These are phyloP conservation scores for Phallus indusiatus DNA, from an alignment of 768 basidiomycete genomes.

Conservation along the genomic window DNA sequence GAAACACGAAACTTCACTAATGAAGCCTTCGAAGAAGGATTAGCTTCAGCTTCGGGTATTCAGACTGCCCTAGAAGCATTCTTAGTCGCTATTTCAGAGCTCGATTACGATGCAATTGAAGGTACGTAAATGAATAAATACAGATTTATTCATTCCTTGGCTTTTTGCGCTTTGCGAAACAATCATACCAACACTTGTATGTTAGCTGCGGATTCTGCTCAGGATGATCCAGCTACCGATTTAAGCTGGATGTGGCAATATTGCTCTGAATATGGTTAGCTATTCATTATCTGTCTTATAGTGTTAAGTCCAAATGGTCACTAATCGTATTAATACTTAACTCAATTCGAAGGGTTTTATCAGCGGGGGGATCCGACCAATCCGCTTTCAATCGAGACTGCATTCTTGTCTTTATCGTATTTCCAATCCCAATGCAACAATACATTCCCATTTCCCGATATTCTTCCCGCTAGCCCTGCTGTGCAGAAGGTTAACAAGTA, in stretches of 20 bases:
- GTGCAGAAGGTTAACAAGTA: conserved; percentile 39
- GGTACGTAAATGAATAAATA: conserved; percentile 10
- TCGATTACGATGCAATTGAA: conserved; percentile 37
- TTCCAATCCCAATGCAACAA: conserved; percentile 38
- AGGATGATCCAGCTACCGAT: conserved; percentile 35
- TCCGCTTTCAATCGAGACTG: conserved; percentile 38
- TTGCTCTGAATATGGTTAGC: conserved; percentile 39
- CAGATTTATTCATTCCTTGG: background rate
- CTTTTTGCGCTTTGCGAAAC: background rate
- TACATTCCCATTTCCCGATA: conserved; percentile 31
- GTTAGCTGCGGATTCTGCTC: conserved; percentile 4
- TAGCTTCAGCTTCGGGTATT: conserved; percentile 24
- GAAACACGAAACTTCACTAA: conserved; percentile 36
- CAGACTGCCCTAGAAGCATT: conserved; percentile 31
- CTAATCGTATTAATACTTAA: background rate
- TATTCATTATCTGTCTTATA: background rate
- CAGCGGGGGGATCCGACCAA: conserved; percentile 38
- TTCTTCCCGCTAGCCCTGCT: conserved; percentile 30
- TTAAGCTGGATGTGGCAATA: conserved; percentile 46
- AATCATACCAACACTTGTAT: background rate
- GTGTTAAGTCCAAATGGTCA: background rate
- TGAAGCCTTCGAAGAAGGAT: conserved; percentile 27
- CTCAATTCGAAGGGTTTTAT: conserved; percentile 30
- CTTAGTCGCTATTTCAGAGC: conserved; percentile 31
- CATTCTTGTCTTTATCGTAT: conserved; percentile 33